A percentile compares a stretch with the other conserved stretches of the same genome.
These are phyloP conservation scores for Wickerhamomyces pijperi DNA, from an alignment of 805 yeast genomes.

Conservation along the genomic window DNA sequence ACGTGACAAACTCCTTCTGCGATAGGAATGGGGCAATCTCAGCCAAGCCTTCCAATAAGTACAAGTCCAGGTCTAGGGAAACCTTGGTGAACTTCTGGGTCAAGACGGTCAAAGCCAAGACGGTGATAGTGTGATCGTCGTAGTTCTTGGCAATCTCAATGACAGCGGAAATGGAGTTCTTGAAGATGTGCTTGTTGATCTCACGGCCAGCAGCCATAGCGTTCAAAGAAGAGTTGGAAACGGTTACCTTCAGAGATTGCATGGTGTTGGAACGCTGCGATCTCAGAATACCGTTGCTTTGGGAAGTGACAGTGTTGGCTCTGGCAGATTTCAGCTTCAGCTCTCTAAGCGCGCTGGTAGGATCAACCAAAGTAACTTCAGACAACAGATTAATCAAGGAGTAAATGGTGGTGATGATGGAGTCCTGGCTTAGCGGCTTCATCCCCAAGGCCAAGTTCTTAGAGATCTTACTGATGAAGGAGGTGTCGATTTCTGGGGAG, in stretches of 20 bases:
- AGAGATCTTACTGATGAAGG: constrained; percentile 41
- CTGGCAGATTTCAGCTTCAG: constrained; percentile 22
- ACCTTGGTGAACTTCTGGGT: constrained; percentile 56
- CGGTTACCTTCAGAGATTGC: constrained; percentile 6
- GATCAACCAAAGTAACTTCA: constrained; percentile 34
- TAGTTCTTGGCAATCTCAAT: constrained; percentile 55
- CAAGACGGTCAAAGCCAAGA: constrained; percentile 69
- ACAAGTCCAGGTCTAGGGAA: constrained; percentile 40
- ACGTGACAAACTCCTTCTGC: constrained; percentile 55
- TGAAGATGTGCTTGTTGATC: constrained; percentile 26
- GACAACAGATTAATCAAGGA: constrained; percentile 67
- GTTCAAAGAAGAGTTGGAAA: constrained; percentile 2
- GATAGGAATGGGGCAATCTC: constrained; percentile 50
- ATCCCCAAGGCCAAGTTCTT: constrained; percentile 54
- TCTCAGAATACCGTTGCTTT: no score
- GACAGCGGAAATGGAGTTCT: constrained; percentile 60
- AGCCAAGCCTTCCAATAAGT: constrained; percentile 51
- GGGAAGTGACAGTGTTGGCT: constrained; percentile 5
- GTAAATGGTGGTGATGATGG: constrained; percentile 75
- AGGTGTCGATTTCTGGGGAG: constrained; percentile 37
- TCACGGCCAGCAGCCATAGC: constrained; percentile 3
- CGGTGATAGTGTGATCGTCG: constrained; percentile 61
- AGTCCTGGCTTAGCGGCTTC: constrained; percentile 63
- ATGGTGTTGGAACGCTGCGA: constrained; percentile 14
- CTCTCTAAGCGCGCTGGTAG: constrained; percentile 23